A percentile compares a stretch with the other conserved stretches of the same genome.
These are phyloP conservation scores for Leccinum uliginosum DNA, from an alignment of 768 basidiomycete genomes.

Conservation along the genomic window DNA sequence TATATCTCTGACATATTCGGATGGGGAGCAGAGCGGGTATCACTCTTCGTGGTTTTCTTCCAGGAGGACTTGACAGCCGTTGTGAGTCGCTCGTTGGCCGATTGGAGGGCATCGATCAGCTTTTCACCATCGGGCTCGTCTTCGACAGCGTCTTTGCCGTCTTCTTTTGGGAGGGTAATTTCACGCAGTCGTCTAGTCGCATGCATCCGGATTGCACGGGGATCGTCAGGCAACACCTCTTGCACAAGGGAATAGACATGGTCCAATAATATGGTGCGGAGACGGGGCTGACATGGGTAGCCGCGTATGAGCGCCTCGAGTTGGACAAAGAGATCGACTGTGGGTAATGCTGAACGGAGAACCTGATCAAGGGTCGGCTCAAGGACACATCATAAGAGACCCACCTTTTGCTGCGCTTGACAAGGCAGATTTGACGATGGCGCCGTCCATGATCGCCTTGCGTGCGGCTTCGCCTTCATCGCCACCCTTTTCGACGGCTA, in stretches of 20 bases:
- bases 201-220: slow-evolving; percentile 35
- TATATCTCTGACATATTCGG: slow-evolving; percentile 35
- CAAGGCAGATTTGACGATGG: slow-evolving; percentile 76
- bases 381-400: slow-evolving; percentile 16
- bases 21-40: slow-evolving; percentile 16
- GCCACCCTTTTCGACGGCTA: slow-evolving; percentile 35
- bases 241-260: slow-evolving; percentile 42
- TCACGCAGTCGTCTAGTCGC: slow-evolving; percentile 36
- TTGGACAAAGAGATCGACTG: slow-evolving; percentile 37
- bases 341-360: slow-evolving; percentile 35
- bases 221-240: slow-evolving; percentile 33
- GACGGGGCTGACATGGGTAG: slow-evolving; percentile 38
- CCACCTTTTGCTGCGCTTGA: slow-evolving; percentile 69
- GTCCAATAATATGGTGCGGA: slow-evolving; percentile 39
- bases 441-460: slow-evolving; percentile 69
- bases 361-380: slow-evolving; percentile 10
- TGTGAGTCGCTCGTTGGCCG: slow-evolving; percentile 28
- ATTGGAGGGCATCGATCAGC: slow-evolving; percentile 28
- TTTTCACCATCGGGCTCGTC: slow-evolving; percentile 19
- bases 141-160: slow-evolving; percentile 1
- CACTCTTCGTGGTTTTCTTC: slow-evolving; percentile 8
- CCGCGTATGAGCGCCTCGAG: slow-evolving; percentile 39
- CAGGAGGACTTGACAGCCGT: slow-evolving; percentile 27
- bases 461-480: slow-evolving; percentile 54
- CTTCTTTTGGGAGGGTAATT: slow-evolving; percentile 24